Evolutionary conservation across 306 rosid genomes (phyloP).

Genomic region (Lablab purpureus): DNA sequence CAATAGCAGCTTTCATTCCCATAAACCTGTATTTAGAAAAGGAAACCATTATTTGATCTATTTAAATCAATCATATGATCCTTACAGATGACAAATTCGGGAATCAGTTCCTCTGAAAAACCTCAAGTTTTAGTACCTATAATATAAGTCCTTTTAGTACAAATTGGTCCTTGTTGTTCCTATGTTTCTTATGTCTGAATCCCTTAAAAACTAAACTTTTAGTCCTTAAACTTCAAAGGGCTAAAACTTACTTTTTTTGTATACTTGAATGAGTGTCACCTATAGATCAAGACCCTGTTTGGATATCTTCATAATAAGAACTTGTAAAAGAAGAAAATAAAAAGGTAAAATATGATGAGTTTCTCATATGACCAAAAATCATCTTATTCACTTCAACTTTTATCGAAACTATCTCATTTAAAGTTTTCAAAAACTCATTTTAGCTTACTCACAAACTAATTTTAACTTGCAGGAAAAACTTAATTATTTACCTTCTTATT

Average conservation of each 20-base stretch:
- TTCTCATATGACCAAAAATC: not conserved
- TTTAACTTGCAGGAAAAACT: not conserved
- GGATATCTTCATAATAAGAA: not conserved
- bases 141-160: not conserved
- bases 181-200: not conserved
- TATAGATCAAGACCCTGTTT: not conserved
- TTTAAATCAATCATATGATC: not conserved
- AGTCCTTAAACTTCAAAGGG: not conserved
- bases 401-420: not conserved
- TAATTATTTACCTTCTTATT: not conserved
- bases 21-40: constrained; percentile 72
- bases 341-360: not conserved
- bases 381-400: not conserved
- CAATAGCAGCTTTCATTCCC: constrained; percentile 90
- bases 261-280: not conserved
- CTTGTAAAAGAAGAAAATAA: not conserved
- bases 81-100: not conserved
- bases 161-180: not conserved
- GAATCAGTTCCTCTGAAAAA: not conserved
- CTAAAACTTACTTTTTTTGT: not conserved
- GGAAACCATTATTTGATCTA: constrained; percentile 36
- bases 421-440: not conserved
- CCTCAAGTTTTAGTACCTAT: not conserved
- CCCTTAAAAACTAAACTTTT: not conserved
- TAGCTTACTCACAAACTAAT: not conserved